Evolutionary conservation across 2,329 filamentous ascomycete species (phyloP), one percentile per base, ranked within the genome.

Genomic region (Clonostachys byssicola): DNA sequence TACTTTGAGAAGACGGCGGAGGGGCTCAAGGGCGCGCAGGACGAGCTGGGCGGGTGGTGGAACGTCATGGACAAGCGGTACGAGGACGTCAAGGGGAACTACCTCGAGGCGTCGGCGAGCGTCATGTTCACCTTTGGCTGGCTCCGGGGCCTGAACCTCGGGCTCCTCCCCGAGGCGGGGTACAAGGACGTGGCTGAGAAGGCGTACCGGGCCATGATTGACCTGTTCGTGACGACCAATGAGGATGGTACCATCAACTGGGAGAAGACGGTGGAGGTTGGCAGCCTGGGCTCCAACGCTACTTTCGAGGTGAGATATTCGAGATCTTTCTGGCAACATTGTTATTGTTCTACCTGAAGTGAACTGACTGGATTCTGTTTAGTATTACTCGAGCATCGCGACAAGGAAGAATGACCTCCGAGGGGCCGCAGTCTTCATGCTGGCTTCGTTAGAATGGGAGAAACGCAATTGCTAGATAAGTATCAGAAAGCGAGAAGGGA

Each of bases 41-140:
- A 78, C 46, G 50, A 45, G 3, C 51, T 49, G 3, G 76, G 76
- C 0, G 75, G 72, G n/a, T 82, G 78, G 77, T 81, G 75, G 75
- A 60, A 80, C 41, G 67, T 81, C 34, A 78, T 82, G 73, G 71
- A 70, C 47, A 66, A 71, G 38, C 67, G 68, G 3, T 73, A 74
- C 40, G 67, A 71, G 0, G 68, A 64, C 1, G 52, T 60, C 33
- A 47, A 67, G 35, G 77, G 75, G 1, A 83, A 84, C 56, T 83
- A 77, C 54, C 76, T 83, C 43, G 77, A 83, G 59, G 75, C 72
- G 18, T 78, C 77, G 39, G 79, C 70, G 1, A 74, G 75, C 2
- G 75, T 76, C 3, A 79, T 83, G 74, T 81, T 80, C 51, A 67
- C 70, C 0, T 78, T 75, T 49, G 70, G 72, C 0, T 54, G 79